phyloP scores from a whole-genome alignment of 208 protist genomes.

The Vickermania spadyakhi region DNA sequence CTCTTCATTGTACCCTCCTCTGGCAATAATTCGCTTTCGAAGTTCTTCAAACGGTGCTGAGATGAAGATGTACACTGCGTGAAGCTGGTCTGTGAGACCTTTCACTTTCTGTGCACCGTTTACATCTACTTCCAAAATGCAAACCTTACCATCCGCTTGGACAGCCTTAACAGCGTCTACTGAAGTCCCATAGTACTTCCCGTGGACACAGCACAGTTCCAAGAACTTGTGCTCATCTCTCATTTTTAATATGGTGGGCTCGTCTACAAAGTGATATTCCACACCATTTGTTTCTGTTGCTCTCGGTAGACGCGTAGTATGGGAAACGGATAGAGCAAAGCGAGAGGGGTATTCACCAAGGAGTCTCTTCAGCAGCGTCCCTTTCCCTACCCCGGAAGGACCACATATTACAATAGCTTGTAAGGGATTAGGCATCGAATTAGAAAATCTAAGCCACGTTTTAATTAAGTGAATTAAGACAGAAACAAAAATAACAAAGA shows the following conservation, averaged over 20 bases:
- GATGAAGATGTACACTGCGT: conserved; percentile 68
- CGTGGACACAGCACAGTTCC: conserved; percentile 89
- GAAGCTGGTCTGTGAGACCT: conserved; percentile 16
- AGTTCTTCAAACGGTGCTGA: conserved; percentile 72
- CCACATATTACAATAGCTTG: conserved; percentile 87
- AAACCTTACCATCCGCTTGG: conserved; percentile 50
- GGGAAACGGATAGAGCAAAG: conserved; percentile 90
- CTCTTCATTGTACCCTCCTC: conserved; percentile 72
- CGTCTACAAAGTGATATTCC: conserved; percentile 87
- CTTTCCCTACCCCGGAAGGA: conserved; percentile 90
- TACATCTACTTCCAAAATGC: conserved; percentile 90
- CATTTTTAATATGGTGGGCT: conserved; percentile 60
- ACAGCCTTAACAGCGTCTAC: conserved; percentile 71
- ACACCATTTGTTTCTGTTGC: conserved; percentile 80
- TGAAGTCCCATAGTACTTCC: conserved; percentile 94
- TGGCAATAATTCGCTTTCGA: conserved; percentile 56
- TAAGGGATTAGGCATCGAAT: conserved; percentile 20
- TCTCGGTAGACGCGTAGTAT: conserved; percentile 87
- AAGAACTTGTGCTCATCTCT: conserved; percentile 75
- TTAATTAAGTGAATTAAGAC: too few species aligned
- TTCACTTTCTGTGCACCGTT: conserved; percentile 76
- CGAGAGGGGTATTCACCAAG: conserved; percentile 46
- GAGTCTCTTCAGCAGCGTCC: conserved; percentile 82
- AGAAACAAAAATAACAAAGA: too few species aligned
- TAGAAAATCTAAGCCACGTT: too few species aligned